Evolutionary conservation across 768 basidiomycete genomes (phyloP).

Genomic region (Pisolithus albus): DNA sequence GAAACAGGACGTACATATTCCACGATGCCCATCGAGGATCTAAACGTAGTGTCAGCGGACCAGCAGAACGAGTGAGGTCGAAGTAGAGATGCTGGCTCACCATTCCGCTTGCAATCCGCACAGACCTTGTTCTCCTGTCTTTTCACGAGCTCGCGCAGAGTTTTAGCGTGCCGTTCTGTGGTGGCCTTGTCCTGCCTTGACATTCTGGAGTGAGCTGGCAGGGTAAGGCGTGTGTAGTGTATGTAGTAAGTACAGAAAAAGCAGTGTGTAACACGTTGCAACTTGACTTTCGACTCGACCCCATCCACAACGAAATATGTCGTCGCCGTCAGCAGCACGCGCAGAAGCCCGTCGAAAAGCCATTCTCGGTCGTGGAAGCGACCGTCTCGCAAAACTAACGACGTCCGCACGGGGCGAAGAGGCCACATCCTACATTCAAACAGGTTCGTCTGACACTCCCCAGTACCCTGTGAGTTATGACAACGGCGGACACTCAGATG

Average conservation of each 20-base stretch:
- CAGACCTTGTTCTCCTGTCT: constrained; percentile 89
- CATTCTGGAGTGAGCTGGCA: constrained; percentile 17
- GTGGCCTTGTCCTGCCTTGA: constrained; percentile 75
- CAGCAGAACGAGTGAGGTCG: no score
- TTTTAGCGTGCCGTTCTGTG: constrained; percentile 70
- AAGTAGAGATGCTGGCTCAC: constrained; percentile 36
- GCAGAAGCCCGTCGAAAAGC: constrained; percentile 76
- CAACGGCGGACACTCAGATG: constrained; percentile 2
- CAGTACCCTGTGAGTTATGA: background rate
- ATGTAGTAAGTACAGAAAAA: no score
- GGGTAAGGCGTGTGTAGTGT: no score
- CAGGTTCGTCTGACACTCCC: constrained; percentile 30
- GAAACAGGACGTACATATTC: constrained; percentile 67
- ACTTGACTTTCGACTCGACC: background rate
- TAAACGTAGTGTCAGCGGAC: constrained; percentile 24
- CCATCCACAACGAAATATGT: constrained; percentile 15
- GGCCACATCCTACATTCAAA: constrained; percentile 45
- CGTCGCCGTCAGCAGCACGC: constrained; percentile 56
- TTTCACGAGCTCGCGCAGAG: constrained; percentile 83
- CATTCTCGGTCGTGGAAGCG: constrained; percentile 62
- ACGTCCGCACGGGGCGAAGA: constrained; percentile 70
- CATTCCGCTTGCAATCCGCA: constrained; percentile 95
- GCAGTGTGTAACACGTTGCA: no score
- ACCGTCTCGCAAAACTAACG: constrained; percentile 75
- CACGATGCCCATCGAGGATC: constrained; percentile 98